phyloP scores from a whole-genome alignment of 2,329 filamentous ascomycete genomes.

The Aspergillus cejpii region DNA sequence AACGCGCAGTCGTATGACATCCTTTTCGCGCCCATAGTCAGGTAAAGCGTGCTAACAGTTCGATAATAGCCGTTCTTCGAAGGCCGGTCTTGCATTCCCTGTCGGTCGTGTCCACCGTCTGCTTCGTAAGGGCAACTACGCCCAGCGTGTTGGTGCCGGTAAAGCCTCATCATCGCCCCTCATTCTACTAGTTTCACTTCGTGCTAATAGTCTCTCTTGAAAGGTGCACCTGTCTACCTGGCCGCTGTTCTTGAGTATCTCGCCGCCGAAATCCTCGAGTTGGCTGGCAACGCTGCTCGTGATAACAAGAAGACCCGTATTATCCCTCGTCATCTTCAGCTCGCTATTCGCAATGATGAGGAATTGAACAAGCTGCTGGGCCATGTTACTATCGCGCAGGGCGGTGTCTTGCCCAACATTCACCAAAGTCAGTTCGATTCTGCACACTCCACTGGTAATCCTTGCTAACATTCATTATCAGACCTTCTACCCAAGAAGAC shows the following conservation, averaged over 20 bases:
- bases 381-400: constrained; percentile 93
- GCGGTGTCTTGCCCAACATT: constrained; percentile 94
- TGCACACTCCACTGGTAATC: constrained; percentile 2
- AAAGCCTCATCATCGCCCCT: too few relatives aligned
- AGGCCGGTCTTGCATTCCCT: constrained; percentile 97
- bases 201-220: not conserved
- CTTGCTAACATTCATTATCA: constrained; percentile 36
- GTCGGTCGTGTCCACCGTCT: constrained; percentile 99
- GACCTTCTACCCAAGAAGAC: constrained; percentile 99
- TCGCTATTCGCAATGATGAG: constrained; percentile 98
- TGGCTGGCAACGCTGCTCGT: constrained; percentile 96
- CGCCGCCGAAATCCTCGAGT: constrained; percentile 95
- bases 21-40: constrained; percentile 13
- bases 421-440: constrained; percentile 71
- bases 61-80: constrained; percentile 77
- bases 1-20: constrained; percentile 92
- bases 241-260: constrained; percentile 98
- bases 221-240: constrained; percentile 85
- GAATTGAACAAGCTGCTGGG: constrained; percentile 98
- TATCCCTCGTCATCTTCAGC: constrained; percentile 96
- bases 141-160: constrained; percentile 97
- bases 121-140: constrained; percentile 98
- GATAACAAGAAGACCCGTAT: constrained; percentile 99
- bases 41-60: constrained; percentile 39
- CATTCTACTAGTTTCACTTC: too few relatives aligned